Conservation (phyloP, 805 yeast genomes). For the Candida germanica region DNA sequence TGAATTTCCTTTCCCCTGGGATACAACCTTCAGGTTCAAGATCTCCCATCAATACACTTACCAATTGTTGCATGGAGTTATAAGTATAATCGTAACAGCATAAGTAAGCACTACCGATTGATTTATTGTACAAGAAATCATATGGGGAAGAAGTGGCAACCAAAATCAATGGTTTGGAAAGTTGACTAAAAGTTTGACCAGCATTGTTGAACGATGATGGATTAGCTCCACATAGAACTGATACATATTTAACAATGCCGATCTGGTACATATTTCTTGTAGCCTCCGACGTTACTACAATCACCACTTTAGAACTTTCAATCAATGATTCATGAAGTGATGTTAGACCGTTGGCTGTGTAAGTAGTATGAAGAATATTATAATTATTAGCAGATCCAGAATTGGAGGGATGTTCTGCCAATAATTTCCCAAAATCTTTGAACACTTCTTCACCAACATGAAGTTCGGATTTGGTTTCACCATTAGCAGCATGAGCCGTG, state of each 20-base stretch:
- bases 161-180: conserved; percentile 50
- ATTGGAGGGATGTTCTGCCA: conserved; percentile 35
- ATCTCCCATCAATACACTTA: conserved; percentile 53
- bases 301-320: conserved; percentile 49
- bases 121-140: conserved; percentile 54
- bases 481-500: conserved; percentile 5
- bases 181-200: conserved; percentile 20
- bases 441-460: conserved; percentile 52
- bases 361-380: conserved; percentile 54
- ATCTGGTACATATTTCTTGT: conserved; percentile 59
- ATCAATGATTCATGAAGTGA: conserved; percentile 52
- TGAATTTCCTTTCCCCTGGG: conserved; percentile 50
- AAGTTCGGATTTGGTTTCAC: conserved; percentile 15
- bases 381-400: conserved; percentile 27
- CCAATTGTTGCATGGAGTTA: conserved; percentile 47
- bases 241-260: conserved; percentile 56
- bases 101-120: conserved; percentile 53
- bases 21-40: conserved; percentile 50
- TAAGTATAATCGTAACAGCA: conserved; percentile 61
- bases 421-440: conserved; percentile 46
- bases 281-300: conserved; percentile 56
- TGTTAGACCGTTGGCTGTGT: conserved; percentile 57
- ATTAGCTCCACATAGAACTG: conserved; percentile 50
- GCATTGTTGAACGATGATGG: conserved; percentile 26
- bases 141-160: conserved; percentile 64